These are phyloP conservation scores for Solanum pinnatisectum DNA, from an alignment of 257 asterid genomes.

Conservation along the genomic window DNA sequence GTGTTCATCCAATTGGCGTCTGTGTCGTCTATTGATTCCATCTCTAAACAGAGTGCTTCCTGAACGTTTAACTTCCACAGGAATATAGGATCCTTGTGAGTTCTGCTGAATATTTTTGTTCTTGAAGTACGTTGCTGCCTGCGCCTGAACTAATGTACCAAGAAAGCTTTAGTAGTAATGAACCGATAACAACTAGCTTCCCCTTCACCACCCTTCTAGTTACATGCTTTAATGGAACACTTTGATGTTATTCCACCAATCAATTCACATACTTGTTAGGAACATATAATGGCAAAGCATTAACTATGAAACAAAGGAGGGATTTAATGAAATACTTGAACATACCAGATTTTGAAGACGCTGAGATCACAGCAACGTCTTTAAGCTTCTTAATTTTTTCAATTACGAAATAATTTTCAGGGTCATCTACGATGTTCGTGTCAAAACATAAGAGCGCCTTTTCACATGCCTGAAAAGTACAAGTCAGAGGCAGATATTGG, in stretches of 20 bases:
- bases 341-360: constrained; percentile 65
- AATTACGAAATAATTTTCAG: constrained; percentile 12
- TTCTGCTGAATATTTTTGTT: constrained; percentile 24
- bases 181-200: not conserved
- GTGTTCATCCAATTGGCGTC: constrained; percentile 33
- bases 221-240: not conserved
- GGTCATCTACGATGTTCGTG: constrained; percentile 2
- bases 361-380: constrained; percentile 35
- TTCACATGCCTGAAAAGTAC: constrained; percentile 56
- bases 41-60: constrained; percentile 55
- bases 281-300: not conserved
- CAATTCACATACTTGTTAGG: not conserved
- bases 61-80: constrained; percentile 20
- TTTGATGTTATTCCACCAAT: not conserved
- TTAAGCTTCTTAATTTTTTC: constrained; percentile 48
- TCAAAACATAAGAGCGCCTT: constrained; percentile 43
- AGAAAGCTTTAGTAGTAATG: constrained; percentile 6
- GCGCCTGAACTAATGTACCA: constrained; percentile 59
- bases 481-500: not conserved
- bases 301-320: not conserved
- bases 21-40: constrained; percentile 54
- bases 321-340: not conserved
- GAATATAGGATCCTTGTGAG: constrained; percentile 10
- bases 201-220: not conserved
- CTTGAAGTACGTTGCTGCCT: constrained; percentile 53